Evolutionary conservation across 2,329 filamentous ascomycete species (phyloP).

Genomic region (Botryotinia calthae): DNA sequence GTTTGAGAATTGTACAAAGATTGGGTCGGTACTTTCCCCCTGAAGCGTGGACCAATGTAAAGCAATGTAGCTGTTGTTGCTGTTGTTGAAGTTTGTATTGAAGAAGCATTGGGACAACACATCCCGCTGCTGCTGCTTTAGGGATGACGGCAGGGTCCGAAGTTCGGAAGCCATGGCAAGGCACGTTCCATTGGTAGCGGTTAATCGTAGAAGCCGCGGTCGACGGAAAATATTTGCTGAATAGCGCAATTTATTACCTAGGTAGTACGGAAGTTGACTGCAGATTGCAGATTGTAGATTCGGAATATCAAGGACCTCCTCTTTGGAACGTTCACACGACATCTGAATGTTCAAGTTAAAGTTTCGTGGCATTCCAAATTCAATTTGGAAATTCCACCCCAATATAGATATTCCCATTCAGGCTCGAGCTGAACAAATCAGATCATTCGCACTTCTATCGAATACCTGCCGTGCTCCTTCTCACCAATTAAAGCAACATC

Average conservation of each 20-base stretch:
- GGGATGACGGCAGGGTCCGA: not conserved
- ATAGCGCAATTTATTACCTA: not conserved
- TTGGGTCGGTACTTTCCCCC: not conserved
- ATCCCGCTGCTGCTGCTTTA: not conserved
- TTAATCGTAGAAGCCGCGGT: conserved; percentile 5
- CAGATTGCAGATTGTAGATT: not conserved
- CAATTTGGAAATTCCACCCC: not conserved
- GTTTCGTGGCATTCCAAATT: not conserved
- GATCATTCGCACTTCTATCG: not conserved
- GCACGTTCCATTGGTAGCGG: not conserved
- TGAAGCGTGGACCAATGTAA: not conserved
- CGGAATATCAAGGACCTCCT: not conserved
- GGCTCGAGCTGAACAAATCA: not conserved
- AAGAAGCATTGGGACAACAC: not conserved
- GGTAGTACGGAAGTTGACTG: not conserved
- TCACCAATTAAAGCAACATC: conserved; percentile 12
- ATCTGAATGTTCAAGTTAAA: not conserved
- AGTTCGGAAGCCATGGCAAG: not conserved
- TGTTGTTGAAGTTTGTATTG: not conserved
- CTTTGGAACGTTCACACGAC: not conserved
- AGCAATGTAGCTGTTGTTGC: not conserved
- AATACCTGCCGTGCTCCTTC: not conserved
- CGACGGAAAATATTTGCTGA: not conserved
- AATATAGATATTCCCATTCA: not conserved
- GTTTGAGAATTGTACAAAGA: not conserved